Evolutionary conservation across 352 stramenopile species (phyloP).

Genomic region (Phytophthora hibernalis): DNA sequence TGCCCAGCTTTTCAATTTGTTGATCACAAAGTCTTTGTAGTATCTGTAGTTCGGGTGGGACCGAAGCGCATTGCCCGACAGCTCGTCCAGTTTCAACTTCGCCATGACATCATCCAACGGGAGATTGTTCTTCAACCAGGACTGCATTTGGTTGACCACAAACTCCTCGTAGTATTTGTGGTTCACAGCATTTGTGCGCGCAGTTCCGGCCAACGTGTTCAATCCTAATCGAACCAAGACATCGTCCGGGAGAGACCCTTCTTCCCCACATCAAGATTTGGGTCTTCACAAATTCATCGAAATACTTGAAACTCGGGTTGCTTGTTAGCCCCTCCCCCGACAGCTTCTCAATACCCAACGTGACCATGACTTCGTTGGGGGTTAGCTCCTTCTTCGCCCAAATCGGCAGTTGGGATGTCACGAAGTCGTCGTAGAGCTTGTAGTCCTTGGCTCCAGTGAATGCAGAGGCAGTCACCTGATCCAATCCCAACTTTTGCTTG

Average conservation of each 20-base stretch:
- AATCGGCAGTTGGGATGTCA: slow-evolving; percentile 18
- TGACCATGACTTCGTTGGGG: not conserved
- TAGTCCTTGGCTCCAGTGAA: not conserved
- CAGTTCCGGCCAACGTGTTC: slow-evolving; percentile 1
- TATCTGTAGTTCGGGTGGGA: slow-evolving; percentile 19
- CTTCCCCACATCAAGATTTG: slow-evolving; percentile 7
- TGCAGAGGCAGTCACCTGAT: not conserved
- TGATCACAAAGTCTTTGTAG: slow-evolving; percentile 20
- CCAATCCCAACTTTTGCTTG: slow-evolving; percentile 7
- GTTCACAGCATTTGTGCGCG: slow-evolving; percentile 9
- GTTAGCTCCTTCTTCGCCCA: slow-evolving; percentile 17
- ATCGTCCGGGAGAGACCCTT: not conserved
- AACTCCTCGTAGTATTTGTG: slow-evolving; percentile 24
- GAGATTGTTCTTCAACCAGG: not conserved
- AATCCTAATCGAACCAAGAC: slow-evolving; percentile 4
- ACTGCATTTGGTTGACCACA: slow-evolving; percentile 4
- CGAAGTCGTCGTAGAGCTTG: slow-evolving; percentile 27
- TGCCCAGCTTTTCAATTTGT: slow-evolving; percentile 17
- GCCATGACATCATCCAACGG: slow-evolving; percentile 8
- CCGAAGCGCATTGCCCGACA: slow-evolving; percentile 5
- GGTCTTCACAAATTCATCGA: slow-evolving; percentile 3
- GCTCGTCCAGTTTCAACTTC: slow-evolving; percentile 10
- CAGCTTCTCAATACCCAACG: slow-evolving; percentile 6
- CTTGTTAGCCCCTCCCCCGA: not conserved
- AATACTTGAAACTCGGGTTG: slow-evolving; percentile 22